These are phyloP conservation scores for Microcera coccophila DNA, from an alignment of 2,329 filamentous ascomycete genomes.

Conservation along the genomic window DNA sequence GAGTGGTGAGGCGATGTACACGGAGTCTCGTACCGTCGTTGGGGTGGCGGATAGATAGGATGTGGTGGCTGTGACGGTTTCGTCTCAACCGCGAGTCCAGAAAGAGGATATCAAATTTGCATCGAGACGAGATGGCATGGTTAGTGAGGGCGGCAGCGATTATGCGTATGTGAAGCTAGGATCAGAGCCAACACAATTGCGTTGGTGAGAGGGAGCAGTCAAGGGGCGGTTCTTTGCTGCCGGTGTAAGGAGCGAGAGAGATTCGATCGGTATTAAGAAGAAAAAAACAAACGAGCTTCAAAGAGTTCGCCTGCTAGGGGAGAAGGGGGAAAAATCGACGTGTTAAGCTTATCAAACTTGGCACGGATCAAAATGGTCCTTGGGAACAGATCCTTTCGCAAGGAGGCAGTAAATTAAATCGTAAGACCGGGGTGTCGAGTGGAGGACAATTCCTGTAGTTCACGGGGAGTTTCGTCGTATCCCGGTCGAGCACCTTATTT, in stretches of 20 bases:
- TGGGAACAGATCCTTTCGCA: background rate
- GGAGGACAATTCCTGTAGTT: too few relatives aligned
- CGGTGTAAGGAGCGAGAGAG: background rate
- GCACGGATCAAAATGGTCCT: background rate
- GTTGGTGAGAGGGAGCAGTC: background rate
- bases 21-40: background rate
- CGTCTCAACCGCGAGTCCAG: constrained; percentile 20
- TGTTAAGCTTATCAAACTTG: background rate
- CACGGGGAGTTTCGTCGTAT: too few relatives aligned
- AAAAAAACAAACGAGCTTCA: constrained; percentile 1
- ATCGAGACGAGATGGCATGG: constrained; percentile 18
- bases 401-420: background rate
- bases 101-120: constrained; percentile 20
- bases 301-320: background rate
- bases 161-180: background rate
- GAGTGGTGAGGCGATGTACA: background rate
- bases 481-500: too few relatives aligned
- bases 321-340: background rate
- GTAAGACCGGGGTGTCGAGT: background rate
- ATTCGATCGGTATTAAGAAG: background rate
- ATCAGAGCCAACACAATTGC: background rate
- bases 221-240: background rate
- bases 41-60: background rate
- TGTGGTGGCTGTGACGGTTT: background rate
- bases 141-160: constrained; percentile 2